Conservation (phyloP, 805 yeast genomes). For the Ogataea populi-albae region DNA sequence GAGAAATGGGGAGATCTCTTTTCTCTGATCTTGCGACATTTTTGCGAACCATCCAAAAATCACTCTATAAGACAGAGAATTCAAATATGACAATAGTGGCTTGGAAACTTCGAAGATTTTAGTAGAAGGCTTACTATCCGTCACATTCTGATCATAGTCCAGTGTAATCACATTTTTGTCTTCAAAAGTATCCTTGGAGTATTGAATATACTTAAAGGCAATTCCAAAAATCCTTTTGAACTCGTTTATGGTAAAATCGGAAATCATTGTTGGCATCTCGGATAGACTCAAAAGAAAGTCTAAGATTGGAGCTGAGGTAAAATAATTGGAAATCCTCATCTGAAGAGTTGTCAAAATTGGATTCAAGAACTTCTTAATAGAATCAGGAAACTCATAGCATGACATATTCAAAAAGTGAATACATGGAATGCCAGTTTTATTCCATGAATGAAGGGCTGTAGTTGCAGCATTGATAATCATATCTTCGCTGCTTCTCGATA, state of each 20-base stretch:
- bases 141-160: slow-evolving; percentile 45
- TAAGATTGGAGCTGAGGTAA: slow-evolving; percentile 68
- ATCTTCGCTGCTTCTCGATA: slow-evolving; percentile 59
- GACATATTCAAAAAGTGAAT: slow-evolving; percentile 73
- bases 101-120: slow-evolving; percentile 41
- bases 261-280: slow-evolving; percentile 61
- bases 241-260: slow-evolving; percentile 74
- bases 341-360: slow-evolving; percentile 73
- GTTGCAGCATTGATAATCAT: slow-evolving; percentile 58
- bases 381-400: slow-evolving; percentile 75
- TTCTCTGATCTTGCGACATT: slow-evolving; percentile 56
- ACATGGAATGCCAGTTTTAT: slow-evolving; percentile 73
- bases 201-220: slow-evolving; percentile 75
- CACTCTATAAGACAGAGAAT: slow-evolving; percentile 63
- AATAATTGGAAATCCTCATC: slow-evolving; percentile 66
- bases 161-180: slow-evolving; percentile 24
- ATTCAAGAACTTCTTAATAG: slow-evolving; percentile 64
- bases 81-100: slow-evolving; percentile 56
- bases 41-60: slow-evolving; percentile 71
- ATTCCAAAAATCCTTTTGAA: slow-evolving; percentile 79
- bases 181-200: slow-evolving; percentile 48
- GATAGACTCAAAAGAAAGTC: slow-evolving; percentile 71
- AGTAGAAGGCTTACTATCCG: slow-evolving; percentile 57
- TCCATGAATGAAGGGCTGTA: slow-evolving; percentile 69
- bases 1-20: slow-evolving; percentile 58